phyloP scores from a whole-genome alignment of 2,329 filamentous ascomycete species.

The Emergomyces pasteurianus region DNA sequence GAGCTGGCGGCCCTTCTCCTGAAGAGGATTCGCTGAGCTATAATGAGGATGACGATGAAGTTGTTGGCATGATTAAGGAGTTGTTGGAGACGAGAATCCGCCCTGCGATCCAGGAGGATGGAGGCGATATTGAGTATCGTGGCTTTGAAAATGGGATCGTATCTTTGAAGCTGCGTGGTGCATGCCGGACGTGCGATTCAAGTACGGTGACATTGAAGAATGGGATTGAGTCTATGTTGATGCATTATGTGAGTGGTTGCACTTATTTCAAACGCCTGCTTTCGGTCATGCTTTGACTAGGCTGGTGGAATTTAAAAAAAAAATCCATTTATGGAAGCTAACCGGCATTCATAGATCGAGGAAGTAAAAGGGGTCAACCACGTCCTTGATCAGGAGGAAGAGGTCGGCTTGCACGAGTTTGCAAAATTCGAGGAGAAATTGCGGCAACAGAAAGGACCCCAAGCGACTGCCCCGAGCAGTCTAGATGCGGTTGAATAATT shows the following conservation, averaged over 20 bases:
- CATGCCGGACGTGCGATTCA: constrained; percentile 90
- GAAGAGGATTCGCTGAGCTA: constrained; percentile 62
- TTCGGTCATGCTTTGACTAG: no score
- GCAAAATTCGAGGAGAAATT: constrained; percentile 87
- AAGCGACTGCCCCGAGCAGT: constrained; percentile 39
- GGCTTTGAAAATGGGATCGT: constrained; percentile 75
- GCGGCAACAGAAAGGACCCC: constrained; percentile 43
- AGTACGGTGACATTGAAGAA: constrained; percentile 96
- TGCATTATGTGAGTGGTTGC: constrained; percentile 68
- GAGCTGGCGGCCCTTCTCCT: constrained; percentile 34
- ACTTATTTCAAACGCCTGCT: neutral
- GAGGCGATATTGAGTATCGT: constrained; percentile 90
- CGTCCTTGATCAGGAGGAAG: constrained; percentile 82
- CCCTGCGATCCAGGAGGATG: constrained; percentile 93
- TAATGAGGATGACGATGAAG: constrained; percentile 83
- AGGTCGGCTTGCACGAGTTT: constrained; percentile 76
- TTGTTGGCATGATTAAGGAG: constrained; percentile 98
- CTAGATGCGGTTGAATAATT: constrained; percentile 38
- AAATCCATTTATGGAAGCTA: constrained; percentile 5
- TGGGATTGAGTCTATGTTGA: constrained; percentile 96
- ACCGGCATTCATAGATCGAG: constrained; percentile 55
- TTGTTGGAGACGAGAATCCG: constrained; percentile 87
- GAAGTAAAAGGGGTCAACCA: constrained; percentile 90
- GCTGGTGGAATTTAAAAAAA: no score
- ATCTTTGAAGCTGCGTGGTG: constrained; percentile 75